Evolutionary conservation across 768 basidiomycete genomes (phyloP).

Genomic region (Agaricus sinodeliciosus): DNA sequence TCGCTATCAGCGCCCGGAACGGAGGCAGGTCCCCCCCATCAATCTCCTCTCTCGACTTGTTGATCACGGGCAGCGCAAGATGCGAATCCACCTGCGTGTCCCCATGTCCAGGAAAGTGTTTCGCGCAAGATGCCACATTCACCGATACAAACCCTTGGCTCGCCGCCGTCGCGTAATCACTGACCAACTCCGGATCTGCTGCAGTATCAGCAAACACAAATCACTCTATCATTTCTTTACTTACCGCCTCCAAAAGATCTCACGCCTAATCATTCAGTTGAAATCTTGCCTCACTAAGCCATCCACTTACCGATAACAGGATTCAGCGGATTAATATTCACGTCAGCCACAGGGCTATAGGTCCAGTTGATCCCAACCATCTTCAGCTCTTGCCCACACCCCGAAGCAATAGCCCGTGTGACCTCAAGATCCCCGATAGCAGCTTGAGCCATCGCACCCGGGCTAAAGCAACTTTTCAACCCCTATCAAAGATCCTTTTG

Average conservation of each 20-base stretch:
- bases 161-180: conserved; percentile 40
- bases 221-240: not conserved
- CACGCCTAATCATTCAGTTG: conserved; percentile 36
- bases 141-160: conserved; percentile 38
- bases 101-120: conserved; percentile 73
- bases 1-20: conserved; percentile 40
- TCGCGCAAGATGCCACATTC: conserved; percentile 54
- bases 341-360: conserved; percentile 65
- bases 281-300: not conserved
- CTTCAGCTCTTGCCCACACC: conserved; percentile 50
- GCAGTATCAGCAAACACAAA: not conserved
- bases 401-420: conserved; percentile 36
- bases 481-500: not conserved
- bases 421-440: conserved; percentile 43
- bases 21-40: conserved; percentile 48
- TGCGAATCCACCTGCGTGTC: conserved; percentile 71
- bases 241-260: conserved; percentile 66
- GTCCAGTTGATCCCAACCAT: conserved; percentile 66
- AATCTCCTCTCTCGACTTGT: conserved; percentile 39
- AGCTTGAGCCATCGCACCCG: conserved; percentile 69
- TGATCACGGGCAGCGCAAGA: conserved; percentile 55
- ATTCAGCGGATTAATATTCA: conserved; percentile 64
- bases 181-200: conserved; percentile 51
- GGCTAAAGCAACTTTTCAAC: conserved; percentile 30
- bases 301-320: conserved; percentile 59